phyloP scores from a whole-genome alignment of 129 eudicot genomes.

The Flaveria brownii region DNA sequence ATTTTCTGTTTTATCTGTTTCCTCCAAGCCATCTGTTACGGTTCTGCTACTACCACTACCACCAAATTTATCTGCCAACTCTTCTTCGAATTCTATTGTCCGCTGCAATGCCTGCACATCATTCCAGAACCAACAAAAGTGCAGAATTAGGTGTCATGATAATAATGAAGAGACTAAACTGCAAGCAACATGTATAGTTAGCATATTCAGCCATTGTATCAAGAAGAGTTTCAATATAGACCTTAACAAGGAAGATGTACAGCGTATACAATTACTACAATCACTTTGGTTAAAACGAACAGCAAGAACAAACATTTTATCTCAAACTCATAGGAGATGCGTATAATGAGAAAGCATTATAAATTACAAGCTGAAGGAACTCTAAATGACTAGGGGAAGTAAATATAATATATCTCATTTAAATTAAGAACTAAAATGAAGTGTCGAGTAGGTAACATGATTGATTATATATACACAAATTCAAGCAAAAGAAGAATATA shows the following conservation, averaged over 20 bases:
- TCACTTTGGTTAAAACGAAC: constrained; percentile 1
- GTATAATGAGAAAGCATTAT: constrained; percentile 2
- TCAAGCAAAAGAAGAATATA: constrained; percentile 19
- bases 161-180: not conserved
- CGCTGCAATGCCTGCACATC: constrained; percentile 78
- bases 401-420: not conserved
- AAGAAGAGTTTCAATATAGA: not conserved
- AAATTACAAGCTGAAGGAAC: constrained; percentile 15
- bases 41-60: constrained; percentile 74
- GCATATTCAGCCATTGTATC: constrained; percentile 16
- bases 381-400: not conserved
- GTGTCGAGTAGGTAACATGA: not conserved
- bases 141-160: constrained; percentile 13
- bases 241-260: constrained; percentile 16
- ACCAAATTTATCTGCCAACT: constrained; percentile 88
- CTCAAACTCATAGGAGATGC: not conserved
- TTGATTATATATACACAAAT: not conserved
- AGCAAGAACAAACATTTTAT: constrained; percentile 5
- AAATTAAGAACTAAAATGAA: not conserved
- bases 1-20: constrained; percentile 48
- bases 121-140: constrained; percentile 11
- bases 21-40: constrained; percentile 59
- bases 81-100: constrained; percentile 95
- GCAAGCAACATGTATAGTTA: constrained; percentile 15
- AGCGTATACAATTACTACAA: constrained; percentile 2